Evolutionary conservation across 1,284 basidiomycete species (phyloP).

Genomic region (Serendipita sp.): DNA sequence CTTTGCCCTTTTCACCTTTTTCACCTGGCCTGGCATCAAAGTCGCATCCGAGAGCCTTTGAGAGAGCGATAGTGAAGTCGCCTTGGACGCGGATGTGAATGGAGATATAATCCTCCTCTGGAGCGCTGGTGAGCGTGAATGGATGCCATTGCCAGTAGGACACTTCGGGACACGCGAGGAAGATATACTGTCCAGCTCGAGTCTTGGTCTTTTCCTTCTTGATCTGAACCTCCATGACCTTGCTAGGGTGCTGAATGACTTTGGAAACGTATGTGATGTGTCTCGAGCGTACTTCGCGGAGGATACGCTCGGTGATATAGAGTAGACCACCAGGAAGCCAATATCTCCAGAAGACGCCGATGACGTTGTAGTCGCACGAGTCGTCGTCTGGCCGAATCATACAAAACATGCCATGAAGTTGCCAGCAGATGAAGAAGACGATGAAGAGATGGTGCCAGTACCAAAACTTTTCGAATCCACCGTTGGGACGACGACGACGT

Average conservation of each 20-base stretch:
- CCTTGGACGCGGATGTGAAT: slow-evolving; percentile 79
- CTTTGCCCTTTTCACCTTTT: slow-evolving; percentile 24
- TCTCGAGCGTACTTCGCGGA: slow-evolving; percentile 75
- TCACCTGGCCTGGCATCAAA: slow-evolving; percentile 38
- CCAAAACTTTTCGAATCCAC: slow-evolving; percentile 70
- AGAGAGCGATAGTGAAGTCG: slow-evolving; percentile 72
- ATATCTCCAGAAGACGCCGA: slow-evolving; percentile 89
- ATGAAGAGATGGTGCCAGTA: slow-evolving; percentile 82
- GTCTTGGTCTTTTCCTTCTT: slow-evolving; percentile 78
- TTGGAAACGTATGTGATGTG: slow-evolving; percentile 83
- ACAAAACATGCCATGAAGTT: slow-evolving; percentile 88
- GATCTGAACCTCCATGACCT: slow-evolving; percentile 83
- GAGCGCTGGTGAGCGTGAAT: slow-evolving; percentile 79
- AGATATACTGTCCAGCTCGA: slow-evolving; percentile 79
- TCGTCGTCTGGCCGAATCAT: slow-evolving; percentile 85
- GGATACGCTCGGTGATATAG: slow-evolving; percentile 71
- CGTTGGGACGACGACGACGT: slow-evolving; percentile 39
- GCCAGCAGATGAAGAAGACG: slow-evolving; percentile 81
- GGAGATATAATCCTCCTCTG: slow-evolving; percentile 82
- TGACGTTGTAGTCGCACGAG: slow-evolving; percentile 67
- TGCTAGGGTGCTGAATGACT: slow-evolving; percentile 83
- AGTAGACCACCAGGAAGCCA: slow-evolving; percentile 78
- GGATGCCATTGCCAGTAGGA: slow-evolving; percentile 93
- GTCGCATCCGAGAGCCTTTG: slow-evolving; percentile 71
- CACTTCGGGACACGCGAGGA: slow-evolving; percentile 71